Conservation (phyloP, 805 yeast species). For the Candida saitoana region DNA sequence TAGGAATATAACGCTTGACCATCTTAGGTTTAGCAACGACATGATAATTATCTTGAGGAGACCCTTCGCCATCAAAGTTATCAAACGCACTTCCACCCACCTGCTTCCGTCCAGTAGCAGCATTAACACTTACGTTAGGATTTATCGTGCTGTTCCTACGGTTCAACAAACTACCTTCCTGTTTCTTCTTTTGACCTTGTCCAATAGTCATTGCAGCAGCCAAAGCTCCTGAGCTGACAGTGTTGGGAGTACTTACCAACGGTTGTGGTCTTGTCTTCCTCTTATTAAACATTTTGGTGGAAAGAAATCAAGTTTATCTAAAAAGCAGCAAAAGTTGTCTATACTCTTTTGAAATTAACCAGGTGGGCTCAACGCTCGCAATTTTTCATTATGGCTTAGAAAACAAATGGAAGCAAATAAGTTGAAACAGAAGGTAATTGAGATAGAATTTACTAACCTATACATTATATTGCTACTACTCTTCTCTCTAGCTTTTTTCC, state of each 20-base stretch:
- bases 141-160: neutral
- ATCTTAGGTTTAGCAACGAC: constrained; percentile 20
- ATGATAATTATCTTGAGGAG: neutral
- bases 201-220: constrained; percentile 46
- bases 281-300: constrained; percentile 25
- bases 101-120: neutral
- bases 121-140: neutral
- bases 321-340: too few species aligned
- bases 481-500: too few species aligned
- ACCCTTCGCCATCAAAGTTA: neutral
- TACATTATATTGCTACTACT: neutral
- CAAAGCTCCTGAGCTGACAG: constrained; percentile 29
- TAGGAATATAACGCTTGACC: constrained; percentile 69
- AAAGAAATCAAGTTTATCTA: too few species aligned
- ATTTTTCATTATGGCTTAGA: too few species aligned
- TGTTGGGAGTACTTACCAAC: constrained; percentile 37
- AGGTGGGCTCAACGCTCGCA: neutral
- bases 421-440: too few species aligned
- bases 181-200: constrained; percentile 14
- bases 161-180: constrained; percentile 5
- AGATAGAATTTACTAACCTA: too few species aligned
- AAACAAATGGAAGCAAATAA: too few species aligned
- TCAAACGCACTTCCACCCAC: constrained; percentile 1
- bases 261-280: constrained; percentile 30
- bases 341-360: too few species aligned